These are phyloP conservation scores for Paxillus rubicundulus DNA, from an alignment of 768 basidiomycete species.

Conservation along the genomic window DNA sequence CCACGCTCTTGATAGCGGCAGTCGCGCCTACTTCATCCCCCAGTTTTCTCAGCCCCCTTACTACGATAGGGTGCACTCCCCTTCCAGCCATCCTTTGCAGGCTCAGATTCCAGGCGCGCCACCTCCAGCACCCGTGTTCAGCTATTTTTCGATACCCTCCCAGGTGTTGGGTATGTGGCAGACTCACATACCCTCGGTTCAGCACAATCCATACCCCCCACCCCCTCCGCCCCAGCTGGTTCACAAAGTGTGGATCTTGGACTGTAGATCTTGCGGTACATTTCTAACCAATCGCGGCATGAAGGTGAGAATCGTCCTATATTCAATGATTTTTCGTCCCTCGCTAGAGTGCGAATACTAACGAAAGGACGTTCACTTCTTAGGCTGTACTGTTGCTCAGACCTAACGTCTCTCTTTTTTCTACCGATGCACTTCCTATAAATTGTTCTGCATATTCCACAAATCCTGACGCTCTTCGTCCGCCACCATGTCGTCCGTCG, in stretches of 20 bases:
- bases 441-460: constrained; percentile 70
- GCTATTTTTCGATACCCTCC: constrained; percentile 23
- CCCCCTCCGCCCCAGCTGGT: constrained; percentile 40
- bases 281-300: constrained; percentile 85
- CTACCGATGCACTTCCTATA: constrained; percentile 74
- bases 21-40: constrained; percentile 1
- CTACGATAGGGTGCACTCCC: constrained; percentile 17
- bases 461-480: constrained; percentile 42
- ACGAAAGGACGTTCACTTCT: constrained; percentile 6
- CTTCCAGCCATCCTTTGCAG: constrained; percentile 5
- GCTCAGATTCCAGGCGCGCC: constrained; percentile 10
- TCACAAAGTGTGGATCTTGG: constrained; percentile 80
- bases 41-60: constrained; percentile 6
- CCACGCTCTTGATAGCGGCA: constrained; percentile 23
- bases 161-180: constrained; percentile 28
- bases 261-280: constrained; percentile 68
- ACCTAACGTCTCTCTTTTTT: constrained; percentile 79
- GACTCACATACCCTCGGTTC: constrained; percentile 34
- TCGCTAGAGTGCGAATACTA: not conserved
- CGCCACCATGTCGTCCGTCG: constrained; percentile 38
- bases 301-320: constrained; percentile 51
- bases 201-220: constrained; percentile 43
- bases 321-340: not conserved
- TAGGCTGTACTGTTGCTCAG: constrained; percentile 83
- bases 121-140: constrained; percentile 24